Evolutionary conservation across 140 eudicot species (phyloP), one percentile per base, ranked within the genome.

Genomic region (Anethum foeniculum): DNA sequence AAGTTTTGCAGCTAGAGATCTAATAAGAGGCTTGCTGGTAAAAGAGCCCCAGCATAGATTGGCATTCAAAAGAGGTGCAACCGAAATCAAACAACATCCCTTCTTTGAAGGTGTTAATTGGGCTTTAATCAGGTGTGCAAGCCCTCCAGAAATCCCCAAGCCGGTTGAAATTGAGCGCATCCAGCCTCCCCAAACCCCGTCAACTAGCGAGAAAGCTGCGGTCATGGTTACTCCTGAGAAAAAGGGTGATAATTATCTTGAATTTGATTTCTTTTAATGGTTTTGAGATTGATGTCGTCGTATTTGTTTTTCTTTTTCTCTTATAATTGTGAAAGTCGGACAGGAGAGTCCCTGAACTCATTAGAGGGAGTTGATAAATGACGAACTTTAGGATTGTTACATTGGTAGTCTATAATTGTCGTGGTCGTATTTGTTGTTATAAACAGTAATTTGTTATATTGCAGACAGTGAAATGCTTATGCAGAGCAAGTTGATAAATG

Each of bases 21-120:
- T 93, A 81, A 94, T 94, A 19, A 80, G 92, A 81, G 98, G 98
- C 28, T 48, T 94, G 87, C 87, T 94, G 4, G 97, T 94, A 52
- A 94, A 94, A 81, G 98, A 94, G 81, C 98, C 98, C 4, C 98
- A 94, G 71, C 91, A 94, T n/a, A 83, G 98, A 72, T 81, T 94
- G 90, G 98, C 97, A 0, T 94, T 88, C 48, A 94, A 94, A 83
- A 69, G 97, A 65, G 98, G 98, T 3, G 98, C 98, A 0, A 94
- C 98, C 0, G 98, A 94, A 80, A 90, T 93, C 46, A 93, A 93
- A 81, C 98, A 93, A 47, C 98, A 93, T 80, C 98, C 97, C 0
- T 93, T 94, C 76, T 94, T 94, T 16, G 98, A 94, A 84, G 98
- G 98, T 18, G 97, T 94, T 34, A 94, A 94, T 30, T 94, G 98